Evolutionary conservation across 73 alveolate genomes (phyloP), one percentile per base, ranked within the genome.

Genomic region (Uronychia setigera): DNA sequence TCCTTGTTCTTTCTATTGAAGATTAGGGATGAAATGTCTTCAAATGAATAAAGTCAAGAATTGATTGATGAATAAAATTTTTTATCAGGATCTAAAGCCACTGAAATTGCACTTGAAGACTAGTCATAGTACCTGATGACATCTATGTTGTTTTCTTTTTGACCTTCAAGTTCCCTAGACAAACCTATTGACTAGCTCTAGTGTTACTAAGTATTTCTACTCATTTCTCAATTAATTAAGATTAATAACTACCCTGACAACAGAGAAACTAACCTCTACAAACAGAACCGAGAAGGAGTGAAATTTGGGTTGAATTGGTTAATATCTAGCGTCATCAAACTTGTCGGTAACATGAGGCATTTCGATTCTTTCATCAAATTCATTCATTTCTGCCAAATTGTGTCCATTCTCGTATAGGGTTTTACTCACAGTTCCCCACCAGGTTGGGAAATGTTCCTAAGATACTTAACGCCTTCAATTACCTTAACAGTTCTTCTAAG

Each of bases 401-500:
- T 84, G 77, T 13, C 95, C 95, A 57, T 89, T 84, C 32, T 79
- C 89, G 57, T 76, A 28, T 0, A 89, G 86, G 1, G 77, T 79
- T 29, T 59, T 59, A 79, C 92, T 84, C 32, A 87, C 76, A 34
- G 77, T 79, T 1, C 35, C 14, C 95, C 95, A 89, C 92, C 92
- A 84, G 34, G n/a, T 67, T 14, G 95, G 95, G 92, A 84, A 89
- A 33, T 89, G 95, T 30, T 79, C 86, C 90, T 82, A 67, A 1
- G 5, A 34, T 1, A 19, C 60, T 26, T 1, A 27, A 13, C 77
- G 19, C 25, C 81, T 74, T n/a, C n/a, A n/a, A n/a, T n/a, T 80
- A 80, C 87, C 29, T 83, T 83, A 30, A 89, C 59, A 0, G 87
- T 57, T 33, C 80, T 78, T 78, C 95, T 84, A 5, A 89, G 80